These are phyloP conservation scores for Apocynum venetum DNA, from an alignment of 257 asterid genomes.

Conservation along the genomic window DNA sequence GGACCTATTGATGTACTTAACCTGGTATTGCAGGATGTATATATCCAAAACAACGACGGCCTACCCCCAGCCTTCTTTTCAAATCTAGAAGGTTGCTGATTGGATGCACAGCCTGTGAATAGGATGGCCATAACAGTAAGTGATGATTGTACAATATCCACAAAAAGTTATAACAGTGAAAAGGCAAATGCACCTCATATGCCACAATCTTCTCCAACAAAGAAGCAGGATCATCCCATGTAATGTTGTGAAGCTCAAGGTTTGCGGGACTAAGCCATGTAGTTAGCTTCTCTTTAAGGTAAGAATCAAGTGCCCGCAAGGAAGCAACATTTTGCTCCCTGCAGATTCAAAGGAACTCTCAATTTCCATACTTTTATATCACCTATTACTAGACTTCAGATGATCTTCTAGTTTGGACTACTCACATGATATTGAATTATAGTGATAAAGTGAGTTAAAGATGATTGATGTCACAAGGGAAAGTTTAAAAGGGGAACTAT, in stretches of 20 bases:
- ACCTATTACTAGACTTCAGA: not conserved
- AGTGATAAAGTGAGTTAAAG: not conserved
- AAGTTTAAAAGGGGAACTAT: not conserved
- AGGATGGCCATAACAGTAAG: not conserved
- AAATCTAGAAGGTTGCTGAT: slow-evolving; percentile 87
- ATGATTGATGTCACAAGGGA: not conserved
- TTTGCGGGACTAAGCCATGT: slow-evolving; percentile 97
- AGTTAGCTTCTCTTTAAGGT: slow-evolving; percentile 84
- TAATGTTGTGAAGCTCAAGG: slow-evolving; percentile 77
- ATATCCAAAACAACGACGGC: slow-evolving; percentile 95
- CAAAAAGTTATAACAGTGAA: slow-evolving; percentile 8
- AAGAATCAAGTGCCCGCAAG: slow-evolving; percentile 76
- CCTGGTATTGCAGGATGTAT: slow-evolving; percentile 96
- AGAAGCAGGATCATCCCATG: slow-evolving; percentile 98
- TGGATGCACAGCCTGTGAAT: slow-evolving; percentile 89
- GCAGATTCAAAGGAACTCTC: slow-evolving; percentile 17
- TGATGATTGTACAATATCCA: not conserved
- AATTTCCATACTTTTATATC: not conserved
- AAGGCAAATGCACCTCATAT: slow-evolving; percentile 54
- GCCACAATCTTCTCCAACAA: slow-evolving; percentile 93
- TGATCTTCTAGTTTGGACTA: not conserved
- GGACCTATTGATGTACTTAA: slow-evolving; percentile 26
- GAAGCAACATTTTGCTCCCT: slow-evolving; percentile 70
- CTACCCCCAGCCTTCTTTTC: slow-evolving; percentile 88
- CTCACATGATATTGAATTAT: not conserved